A percentile compares a stretch with the other conserved stretches of the same genome.
These are phyloP conservation scores for Aspergillus melleus DNA, from an alignment of 2,329 filamentous ascomycete species.

Conservation along the genomic window DNA sequence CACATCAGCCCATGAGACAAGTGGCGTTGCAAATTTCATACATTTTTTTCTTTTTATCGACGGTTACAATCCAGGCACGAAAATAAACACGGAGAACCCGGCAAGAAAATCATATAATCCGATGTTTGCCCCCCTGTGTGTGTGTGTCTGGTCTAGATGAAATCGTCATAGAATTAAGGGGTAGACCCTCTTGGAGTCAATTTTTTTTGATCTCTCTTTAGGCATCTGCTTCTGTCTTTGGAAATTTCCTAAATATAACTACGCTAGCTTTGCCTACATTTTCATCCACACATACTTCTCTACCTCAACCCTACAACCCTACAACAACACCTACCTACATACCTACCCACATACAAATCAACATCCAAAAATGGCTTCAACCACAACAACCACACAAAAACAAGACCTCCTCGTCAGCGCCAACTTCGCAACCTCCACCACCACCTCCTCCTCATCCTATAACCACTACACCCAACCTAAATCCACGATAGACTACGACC, in stretches of 20 bases:
- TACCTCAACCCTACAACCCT: too few species aligned
- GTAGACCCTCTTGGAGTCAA: not conserved
- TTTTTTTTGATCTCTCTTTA: too few species aligned
- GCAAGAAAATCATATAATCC: not conserved
- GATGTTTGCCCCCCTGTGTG: not conserved
- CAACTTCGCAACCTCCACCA: constrained; percentile 19
- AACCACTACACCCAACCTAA: constrained; percentile 2
- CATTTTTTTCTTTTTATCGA: not conserved
- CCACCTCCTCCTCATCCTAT: not conserved
- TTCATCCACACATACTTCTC: too few species aligned
- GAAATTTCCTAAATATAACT: too few species aligned
- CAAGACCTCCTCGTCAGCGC: constrained; percentile 55
- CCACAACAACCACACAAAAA: constrained; percentile 24
- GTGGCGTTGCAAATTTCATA: not conserved
- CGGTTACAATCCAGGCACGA: not conserved
- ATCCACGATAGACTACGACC: constrained; percentile 30
- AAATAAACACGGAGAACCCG: too few species aligned
- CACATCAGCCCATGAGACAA: not conserved
- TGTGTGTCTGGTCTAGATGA: not conserved
- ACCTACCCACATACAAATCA: not conserved
- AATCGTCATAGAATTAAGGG: not conserved
- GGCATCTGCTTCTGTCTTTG: not conserved
- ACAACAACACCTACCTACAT: not conserved
- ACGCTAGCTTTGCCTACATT: too few species aligned
- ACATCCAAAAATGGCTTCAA: constrained; percentile 2